Evolutionary conservation across 2,329 filamentous ascomycete genomes (phyloP), one percentile per base, ranked within the genome.

Genomic region (Shiraia sp.): DNA sequence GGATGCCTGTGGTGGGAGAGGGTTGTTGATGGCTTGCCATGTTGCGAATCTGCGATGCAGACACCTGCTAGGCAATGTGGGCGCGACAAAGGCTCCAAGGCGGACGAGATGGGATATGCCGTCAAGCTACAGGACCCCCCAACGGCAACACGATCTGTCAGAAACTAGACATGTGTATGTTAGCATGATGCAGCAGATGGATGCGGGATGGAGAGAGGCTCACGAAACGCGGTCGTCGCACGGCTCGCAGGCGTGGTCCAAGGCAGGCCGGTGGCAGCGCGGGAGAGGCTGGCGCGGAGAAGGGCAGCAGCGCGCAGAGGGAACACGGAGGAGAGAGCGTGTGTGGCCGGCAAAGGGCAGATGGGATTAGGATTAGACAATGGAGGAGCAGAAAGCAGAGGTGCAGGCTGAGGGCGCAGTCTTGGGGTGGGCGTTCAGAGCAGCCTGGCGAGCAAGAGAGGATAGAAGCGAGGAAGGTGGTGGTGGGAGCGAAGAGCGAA

Each of bases 1-100:
- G 75, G 73, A 91, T 87, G 67, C 77, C 80, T 73, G 88, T 87
- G 45, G 87, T 87, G 28, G 88, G 88, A 59, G 88, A 92, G 29
- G 86, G 85, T 65, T 91, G 88, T 60, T 88, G 86, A 70, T 88
- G 87, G 58, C 56, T 66, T 36, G 85, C 84, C 85, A 89, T 89
- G 49, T 38, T 28, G 30, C 35, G 34, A 38, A 32, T 16, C 43
- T 40, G 40, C 42, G 45, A 49, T 40, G 16, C 15, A 28, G 16
- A 23, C 34, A 44, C 29, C 42, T 39, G 36, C 41, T 43, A 35
- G 45, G 42, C 42, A 42, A 47, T 41, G 37, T 30, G 24, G 31
- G 45, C 49, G 50, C 49, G 34, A 42, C 29, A 27, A 29, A 33
- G 33, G 43, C 49, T 30, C 37, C 44, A 43, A 25, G 45, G 47